Percentiles rank a stretch among this genome's conserved stretches.
These are phyloP conservation scores for Ophiostoma himal-ulmi DNA, from an alignment of 2,329 filamentous ascomycete species.

Conservation along the genomic window DNA sequence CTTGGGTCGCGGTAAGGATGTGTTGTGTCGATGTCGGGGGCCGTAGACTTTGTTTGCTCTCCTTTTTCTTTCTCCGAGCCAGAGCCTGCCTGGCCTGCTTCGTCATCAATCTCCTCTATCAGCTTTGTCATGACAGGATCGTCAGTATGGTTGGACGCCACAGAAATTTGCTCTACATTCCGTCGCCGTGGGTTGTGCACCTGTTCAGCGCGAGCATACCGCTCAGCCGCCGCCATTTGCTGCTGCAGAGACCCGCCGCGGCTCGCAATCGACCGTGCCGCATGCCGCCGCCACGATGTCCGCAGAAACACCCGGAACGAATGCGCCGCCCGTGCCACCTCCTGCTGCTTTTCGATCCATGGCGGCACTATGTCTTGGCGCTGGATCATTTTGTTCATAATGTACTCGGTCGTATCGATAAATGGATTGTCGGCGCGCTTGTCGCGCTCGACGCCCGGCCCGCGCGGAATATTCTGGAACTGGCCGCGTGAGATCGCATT, in stretches of 20 bases:
- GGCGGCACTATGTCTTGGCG: constrained; percentile 91
- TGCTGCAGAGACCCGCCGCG: constrained; percentile 67
- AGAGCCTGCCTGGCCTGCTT: constrained; percentile 34
- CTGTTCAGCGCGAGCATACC: constrained; percentile 70
- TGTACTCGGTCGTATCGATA: constrained; percentile 92
- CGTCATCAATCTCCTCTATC: constrained; percentile 27
- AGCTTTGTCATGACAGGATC: constrained; percentile 42
- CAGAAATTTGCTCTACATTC: constrained; percentile 43
- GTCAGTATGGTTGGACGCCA: constrained; percentile 43
- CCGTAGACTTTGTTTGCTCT: neutral
- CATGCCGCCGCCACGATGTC: constrained; percentile 79
- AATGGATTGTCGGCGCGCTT: constrained; percentile 79
- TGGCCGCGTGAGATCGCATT: constrained; percentile 88
- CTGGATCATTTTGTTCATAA: constrained; percentile 98
- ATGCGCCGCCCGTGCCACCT: constrained; percentile 62
- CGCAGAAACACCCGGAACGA: constrained; percentile 70
- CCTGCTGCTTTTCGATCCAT: constrained; percentile 99
- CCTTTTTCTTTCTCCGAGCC: neutral
- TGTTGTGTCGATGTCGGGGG: constrained; percentile 11
- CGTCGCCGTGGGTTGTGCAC: constrained; percentile 53
- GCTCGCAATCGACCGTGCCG: constrained; percentile 69
- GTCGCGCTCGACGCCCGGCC: constrained; percentile 68
- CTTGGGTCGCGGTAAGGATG: constrained; percentile 69
- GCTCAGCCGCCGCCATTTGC: constrained; percentile 65
- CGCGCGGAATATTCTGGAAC: constrained; percentile 76